These are phyloP conservation scores for Globisporangium uncinulatum DNA, from an alignment of 352 stramenopile species.

Conservation along the genomic window DNA sequence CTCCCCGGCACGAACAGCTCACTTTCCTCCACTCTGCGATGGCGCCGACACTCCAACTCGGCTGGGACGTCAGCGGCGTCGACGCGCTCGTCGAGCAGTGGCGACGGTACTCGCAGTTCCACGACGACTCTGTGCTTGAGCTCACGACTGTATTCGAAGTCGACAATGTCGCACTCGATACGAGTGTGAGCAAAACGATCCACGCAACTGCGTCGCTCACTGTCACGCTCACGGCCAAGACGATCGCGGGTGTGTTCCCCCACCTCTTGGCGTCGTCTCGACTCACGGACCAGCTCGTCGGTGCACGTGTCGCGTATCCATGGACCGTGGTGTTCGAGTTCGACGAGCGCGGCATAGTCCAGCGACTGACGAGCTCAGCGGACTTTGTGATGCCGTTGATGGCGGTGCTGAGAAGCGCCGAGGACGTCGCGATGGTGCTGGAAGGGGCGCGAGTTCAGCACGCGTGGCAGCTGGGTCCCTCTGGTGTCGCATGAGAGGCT, in stretches of 20 bases:
- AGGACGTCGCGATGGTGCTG: constrained; percentile 1
- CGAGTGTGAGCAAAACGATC: background rate
- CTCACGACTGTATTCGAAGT: background rate
- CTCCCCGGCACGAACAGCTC: constrained; percentile 2
- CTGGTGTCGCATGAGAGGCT: no score
- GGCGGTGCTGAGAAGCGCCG: background rate
- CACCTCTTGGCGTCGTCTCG: background rate
- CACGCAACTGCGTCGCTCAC: background rate
- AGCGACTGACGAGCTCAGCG: background rate
- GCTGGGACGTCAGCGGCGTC: constrained; percentile 3
- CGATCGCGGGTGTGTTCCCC: constrained; percentile 6
- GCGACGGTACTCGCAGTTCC: constrained; percentile 9
- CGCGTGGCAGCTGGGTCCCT: background rate
- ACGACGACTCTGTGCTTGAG: background rate
- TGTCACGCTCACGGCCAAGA: constrained; percentile 1
- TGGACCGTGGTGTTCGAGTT: constrained; percentile 3
- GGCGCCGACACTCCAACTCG: constrained; percentile 7
- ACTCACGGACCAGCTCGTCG: background rate
- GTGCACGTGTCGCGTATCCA: background rate
- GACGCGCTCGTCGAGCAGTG: constrained; percentile 14
- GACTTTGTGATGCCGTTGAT: constrained; percentile 2
- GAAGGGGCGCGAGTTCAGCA: background rate
- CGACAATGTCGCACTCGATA: background rate
- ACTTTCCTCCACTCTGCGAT: constrained; percentile 15
- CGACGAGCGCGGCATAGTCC: background rate